Percentiles rank a stretch among this genome's conserved stretches.
Conservation (phyloP, 768 basidiomycete genomes). For the Clavaria fumosa region DNA sequence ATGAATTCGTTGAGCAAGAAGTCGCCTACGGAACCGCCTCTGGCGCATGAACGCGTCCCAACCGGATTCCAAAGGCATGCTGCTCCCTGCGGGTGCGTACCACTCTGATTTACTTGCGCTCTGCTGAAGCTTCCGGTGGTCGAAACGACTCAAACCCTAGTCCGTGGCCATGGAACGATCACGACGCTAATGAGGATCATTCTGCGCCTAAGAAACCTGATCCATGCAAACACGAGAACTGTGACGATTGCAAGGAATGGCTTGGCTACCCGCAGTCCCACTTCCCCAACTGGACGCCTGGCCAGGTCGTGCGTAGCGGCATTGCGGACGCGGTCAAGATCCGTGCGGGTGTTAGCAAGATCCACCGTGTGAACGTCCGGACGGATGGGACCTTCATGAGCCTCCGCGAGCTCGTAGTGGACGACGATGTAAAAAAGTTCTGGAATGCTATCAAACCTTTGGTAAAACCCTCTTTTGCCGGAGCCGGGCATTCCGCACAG, state of each 20-base stretch:
- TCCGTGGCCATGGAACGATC: no score
- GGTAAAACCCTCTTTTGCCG: neutral
- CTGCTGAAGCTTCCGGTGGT: no score
- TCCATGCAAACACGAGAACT: constrained; percentile 5
- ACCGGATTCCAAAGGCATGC: no score
- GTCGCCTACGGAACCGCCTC: no score
- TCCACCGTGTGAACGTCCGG: constrained; percentile 28
- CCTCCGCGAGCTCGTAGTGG: constrained; percentile 1
- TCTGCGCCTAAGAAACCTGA: no score
- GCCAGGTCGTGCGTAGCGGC: constrained; percentile 27
- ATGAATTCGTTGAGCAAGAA: no score
- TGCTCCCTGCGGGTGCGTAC: no score
- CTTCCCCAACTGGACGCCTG: constrained; percentile 40
- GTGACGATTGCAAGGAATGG: constrained; percentile 1
- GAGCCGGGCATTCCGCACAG: constrained; percentile 6
- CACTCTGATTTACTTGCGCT: no score
- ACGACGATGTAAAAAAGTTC: neutral
- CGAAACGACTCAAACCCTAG: no score
- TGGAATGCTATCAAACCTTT: neutral
- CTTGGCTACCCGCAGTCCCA: constrained; percentile 31
- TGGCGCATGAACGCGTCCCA: no score
- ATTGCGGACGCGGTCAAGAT: constrained; percentile 19
- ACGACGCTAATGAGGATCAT: no score
- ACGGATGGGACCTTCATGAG: constrained; percentile 20
- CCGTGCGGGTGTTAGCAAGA: constrained; percentile 14